Percentiles rank a stretch among this genome's conserved stretches.
phyloP scores from a whole-genome alignment of 306 rosid genomes.

The Chamaecrista fasciculata region DNA sequence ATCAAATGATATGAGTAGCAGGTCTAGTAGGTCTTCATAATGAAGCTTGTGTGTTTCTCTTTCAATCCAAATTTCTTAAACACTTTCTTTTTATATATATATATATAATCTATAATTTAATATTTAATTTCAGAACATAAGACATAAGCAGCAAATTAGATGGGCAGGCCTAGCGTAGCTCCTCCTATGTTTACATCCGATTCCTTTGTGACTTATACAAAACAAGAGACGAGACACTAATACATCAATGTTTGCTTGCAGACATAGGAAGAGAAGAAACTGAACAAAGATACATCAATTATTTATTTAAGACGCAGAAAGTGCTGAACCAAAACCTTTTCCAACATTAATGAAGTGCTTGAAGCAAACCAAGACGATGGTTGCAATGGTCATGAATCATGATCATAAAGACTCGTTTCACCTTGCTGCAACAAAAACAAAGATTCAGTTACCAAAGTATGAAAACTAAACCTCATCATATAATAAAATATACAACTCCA shows the following conservation, averaged over 20 bases:
- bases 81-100: too few species aligned
- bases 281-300: constrained; percentile 1
- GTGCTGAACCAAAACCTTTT: constrained; percentile 22
- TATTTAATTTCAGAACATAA: too few species aligned
- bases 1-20: too few species aligned
- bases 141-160: too few species aligned
- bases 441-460: not conserved
- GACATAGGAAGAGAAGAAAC: not conserved
- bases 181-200: too few species aligned
- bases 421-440: constrained; percentile 29
- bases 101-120: too few species aligned
- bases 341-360: not conserved
- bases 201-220: not conserved
- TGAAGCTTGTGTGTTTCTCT: too few species aligned
- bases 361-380: constrained; percentile 10
- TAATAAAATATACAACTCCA: not conserved
- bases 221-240: not conserved
- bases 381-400: not conserved
- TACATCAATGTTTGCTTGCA: constrained; percentile 21
- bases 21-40: too few species aligned
- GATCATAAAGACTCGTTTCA: constrained; percentile 31
- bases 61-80: too few species aligned
- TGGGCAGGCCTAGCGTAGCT: too few species aligned
- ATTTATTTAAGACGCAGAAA: constrained; percentile 1
- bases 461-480: not conserved